Evolutionary conservation across 2,329 filamentous ascomycete species (phyloP).

Genomic region (Teratosphaeria destructans): DNA sequence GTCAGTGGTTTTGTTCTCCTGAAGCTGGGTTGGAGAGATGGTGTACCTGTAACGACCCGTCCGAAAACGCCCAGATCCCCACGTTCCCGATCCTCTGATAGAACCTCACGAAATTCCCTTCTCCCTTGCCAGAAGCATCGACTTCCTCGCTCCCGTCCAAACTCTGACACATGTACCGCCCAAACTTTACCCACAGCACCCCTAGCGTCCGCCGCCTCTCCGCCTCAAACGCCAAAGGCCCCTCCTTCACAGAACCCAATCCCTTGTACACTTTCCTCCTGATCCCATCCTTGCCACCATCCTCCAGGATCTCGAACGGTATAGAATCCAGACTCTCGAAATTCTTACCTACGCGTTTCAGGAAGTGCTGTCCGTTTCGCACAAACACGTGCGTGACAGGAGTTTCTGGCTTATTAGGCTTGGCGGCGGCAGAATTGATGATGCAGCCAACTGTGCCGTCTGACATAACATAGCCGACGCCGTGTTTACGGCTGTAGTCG

Average conservation of each 20-base stretch:
- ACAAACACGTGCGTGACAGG: constrained; percentile 65
- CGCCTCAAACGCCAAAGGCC: constrained; percentile 19
- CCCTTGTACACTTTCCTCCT: constrained; percentile 46
- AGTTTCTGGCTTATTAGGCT: constrained; percentile 23
- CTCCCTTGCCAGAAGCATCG: constrained; percentile 29
- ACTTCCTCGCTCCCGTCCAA: constrained; percentile 34
- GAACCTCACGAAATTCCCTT: constrained; percentile 56
- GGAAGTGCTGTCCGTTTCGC: constrained; percentile 59
- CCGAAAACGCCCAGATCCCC: constrained; percentile 70
- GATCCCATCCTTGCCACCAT: constrained; percentile 54
- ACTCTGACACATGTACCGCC: constrained; percentile 53
- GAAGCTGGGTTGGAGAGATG: neutral
- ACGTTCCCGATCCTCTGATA: constrained; percentile 75
- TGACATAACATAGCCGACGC: constrained; percentile 72
- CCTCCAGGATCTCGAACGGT: constrained; percentile 62
- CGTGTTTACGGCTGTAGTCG: constrained; percentile 80
- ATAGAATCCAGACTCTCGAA: constrained; percentile 46
- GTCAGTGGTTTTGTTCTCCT: constrained; percentile 4
- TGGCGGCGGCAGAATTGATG: constrained; percentile 34
- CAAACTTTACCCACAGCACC: constrained; percentile 58
- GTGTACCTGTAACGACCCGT: constrained; percentile 64
- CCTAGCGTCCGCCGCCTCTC: constrained; percentile 45
- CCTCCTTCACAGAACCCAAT: constrained; percentile 23
- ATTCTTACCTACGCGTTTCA: constrained; percentile 41
- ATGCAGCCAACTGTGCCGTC: constrained; percentile 69